Evolutionary conservation across 345 rosid genomes (phyloP), one percentile per base, ranked within the genome.

Genomic region (Kandelia obovata): DNA sequence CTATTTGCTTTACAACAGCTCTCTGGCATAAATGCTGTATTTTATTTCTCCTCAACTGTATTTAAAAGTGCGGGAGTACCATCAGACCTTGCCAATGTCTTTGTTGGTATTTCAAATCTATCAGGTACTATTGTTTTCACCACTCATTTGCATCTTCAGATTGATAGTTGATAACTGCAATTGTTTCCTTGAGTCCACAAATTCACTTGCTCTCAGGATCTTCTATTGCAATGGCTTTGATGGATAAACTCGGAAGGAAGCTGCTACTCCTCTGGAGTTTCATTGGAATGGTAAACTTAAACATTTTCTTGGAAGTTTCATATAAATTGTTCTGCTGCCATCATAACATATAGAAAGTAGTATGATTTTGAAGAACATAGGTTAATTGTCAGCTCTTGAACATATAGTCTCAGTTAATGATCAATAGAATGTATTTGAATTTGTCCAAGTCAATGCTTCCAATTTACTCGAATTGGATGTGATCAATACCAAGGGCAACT

Each of bases 1-100:
- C 97, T 95, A 81, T 92, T 95, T 90, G 98, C 98, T 86, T 90
- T 92, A 86, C 99, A 95, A 95, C 98, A 95, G 90, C 98, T 95
- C 80, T 95, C 98, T 79, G 99, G 99, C 72, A 95, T 95, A 90
- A 95, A 95, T 75, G 97, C 99, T 66, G 90, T 92, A 39, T 95
- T 95, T 83, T 92, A 92, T 87, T 95, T 95, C 90, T 95, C 99
- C 67, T 92, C 98, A 56, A 83, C 99, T 72, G 98, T 95, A 76
- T 95, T 95, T 82, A 92, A 88, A 82, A 95, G 89, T 74, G 96
- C 83, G 59, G 96, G 99, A 70, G 94, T 95, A 61, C 92, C 98
- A 66, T 86, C 98, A 32, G 85, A 80, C 68, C 71, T 84, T 62
- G 96, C 96, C 31, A 95, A 95, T 70, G 81, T 67, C 62, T 88